Evolutionary conservation across 2,329 filamentous ascomycete genomes (phyloP).

Genomic region (Clathrospora elynae): DNA sequence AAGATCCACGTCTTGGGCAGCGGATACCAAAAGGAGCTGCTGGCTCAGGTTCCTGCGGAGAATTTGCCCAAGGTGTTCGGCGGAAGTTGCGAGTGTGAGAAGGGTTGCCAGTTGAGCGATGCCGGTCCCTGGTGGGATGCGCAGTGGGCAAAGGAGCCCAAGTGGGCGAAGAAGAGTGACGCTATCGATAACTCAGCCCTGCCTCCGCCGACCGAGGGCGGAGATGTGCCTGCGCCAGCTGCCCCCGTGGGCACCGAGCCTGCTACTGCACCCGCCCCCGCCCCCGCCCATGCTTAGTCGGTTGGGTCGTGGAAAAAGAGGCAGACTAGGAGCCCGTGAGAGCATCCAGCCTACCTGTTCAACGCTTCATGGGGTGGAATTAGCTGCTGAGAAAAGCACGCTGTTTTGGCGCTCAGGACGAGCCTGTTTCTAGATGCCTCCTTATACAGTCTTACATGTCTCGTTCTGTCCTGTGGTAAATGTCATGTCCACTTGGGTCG

Average conservation of each 20-base stretch:
- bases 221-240: slow-evolving; percentile 24
- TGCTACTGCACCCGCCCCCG: slow-evolving; percentile 14
- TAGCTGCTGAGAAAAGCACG: no score
- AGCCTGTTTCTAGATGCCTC: no score
- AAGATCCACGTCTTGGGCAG: slow-evolving; percentile 92
- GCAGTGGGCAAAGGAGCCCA: slow-evolving; percentile 66
- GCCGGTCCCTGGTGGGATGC: slow-evolving; percentile 85
- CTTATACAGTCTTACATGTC: no score
- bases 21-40: slow-evolving; percentile 81
- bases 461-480: no score
- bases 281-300: slow-evolving; percentile 47
- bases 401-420: no score
- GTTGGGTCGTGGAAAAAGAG: not conserved
- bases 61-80: slow-evolving; percentile 89
- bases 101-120: slow-evolving; percentile 86
- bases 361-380: no score
- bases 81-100: slow-evolving; percentile 78
- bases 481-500: no score
- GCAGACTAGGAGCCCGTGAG: not conserved
- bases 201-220: slow-evolving; percentile 34
- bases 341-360: no score
- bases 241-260: slow-evolving; percentile 22
- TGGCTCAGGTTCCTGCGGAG: slow-evolving; percentile 83
- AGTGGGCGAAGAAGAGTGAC: slow-evolving; percentile 52
- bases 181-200: slow-evolving; percentile 42